Percentiles rank a stretch among this genome's conserved stretches.
Evolutionary conservation across 2,329 filamentous ascomycete genomes (phyloP).

Genomic region (Tolypocladium nubicola): DNA sequence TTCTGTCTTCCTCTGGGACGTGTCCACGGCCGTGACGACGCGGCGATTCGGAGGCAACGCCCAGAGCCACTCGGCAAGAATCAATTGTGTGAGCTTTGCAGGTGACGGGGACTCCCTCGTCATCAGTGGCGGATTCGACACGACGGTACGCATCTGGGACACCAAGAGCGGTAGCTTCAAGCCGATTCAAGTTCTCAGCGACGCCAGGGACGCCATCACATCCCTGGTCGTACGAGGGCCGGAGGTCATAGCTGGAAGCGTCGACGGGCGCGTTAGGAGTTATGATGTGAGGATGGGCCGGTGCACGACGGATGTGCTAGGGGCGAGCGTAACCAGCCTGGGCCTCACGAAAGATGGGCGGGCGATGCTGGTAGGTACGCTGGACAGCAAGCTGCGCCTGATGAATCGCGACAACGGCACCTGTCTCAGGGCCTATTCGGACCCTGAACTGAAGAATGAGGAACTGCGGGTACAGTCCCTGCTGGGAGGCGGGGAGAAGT

Average conservation of each 20-base stretch:
- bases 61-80: slow-evolving; percentile 56
- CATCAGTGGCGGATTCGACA: slow-evolving; percentile 64
- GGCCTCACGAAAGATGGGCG: slow-evolving; percentile 60
- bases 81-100: slow-evolving; percentile 72
- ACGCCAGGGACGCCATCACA: slow-evolving; percentile 61
- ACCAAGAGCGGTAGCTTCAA: slow-evolving; percentile 40
- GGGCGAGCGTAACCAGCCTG: slow-evolving; percentile 64
- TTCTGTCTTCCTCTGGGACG: slow-evolving; percentile 89
- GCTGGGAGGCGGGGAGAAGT: slow-evolving; percentile 65
- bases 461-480: slow-evolving; percentile 66
- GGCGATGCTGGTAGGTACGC: slow-evolving; percentile 59
- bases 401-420: slow-evolving; percentile 70
- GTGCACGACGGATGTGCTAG: slow-evolving; percentile 60
- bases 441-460: slow-evolving; percentile 48
- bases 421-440: slow-evolving; percentile 61
- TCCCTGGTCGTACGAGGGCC: slow-evolving; percentile 34
- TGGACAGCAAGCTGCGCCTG: slow-evolving; percentile 69
- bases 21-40: slow-evolving; percentile 65
- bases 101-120: slow-evolving; percentile 66
- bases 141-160: slow-evolving; percentile 70
- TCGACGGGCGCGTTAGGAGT: slow-evolving; percentile 70
- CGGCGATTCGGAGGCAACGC: slow-evolving; percentile 57
- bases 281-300: slow-evolving; percentile 77
- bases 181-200: slow-evolving; percentile 61
- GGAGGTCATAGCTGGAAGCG: slow-evolving; percentile 64